Conservation (phyloP, 2,329 filamentous ascomycete genomes). For the Fusarium camptoceras region DNA sequence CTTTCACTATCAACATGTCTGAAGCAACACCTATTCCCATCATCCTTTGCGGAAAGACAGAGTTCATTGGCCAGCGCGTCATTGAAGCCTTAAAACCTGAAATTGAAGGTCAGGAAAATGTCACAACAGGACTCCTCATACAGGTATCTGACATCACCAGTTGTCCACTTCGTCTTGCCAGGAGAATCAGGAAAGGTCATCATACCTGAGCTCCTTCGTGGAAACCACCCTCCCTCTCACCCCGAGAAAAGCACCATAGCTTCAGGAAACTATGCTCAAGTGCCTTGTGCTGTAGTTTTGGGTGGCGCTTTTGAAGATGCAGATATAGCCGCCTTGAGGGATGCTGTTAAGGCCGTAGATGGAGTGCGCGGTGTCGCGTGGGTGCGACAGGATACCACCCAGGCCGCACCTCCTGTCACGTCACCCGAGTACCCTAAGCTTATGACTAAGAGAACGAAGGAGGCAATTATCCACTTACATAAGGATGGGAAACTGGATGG, state of each 20-base stretch:
- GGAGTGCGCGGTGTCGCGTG: slow-evolving; percentile 11
- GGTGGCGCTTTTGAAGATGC: slow-evolving; percentile 24
- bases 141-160: background rate
- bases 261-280: slow-evolving; percentile 1
- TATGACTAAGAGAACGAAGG: slow-evolving; percentile 27
- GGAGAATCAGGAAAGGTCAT: slow-evolving; percentile 25
- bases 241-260: slow-evolving; percentile 15
- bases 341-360: slow-evolving; percentile 5
- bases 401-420: slow-evolving; percentile 13
- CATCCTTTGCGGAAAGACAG: slow-evolving; percentile 32
- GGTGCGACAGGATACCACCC: slow-evolving; percentile 20
- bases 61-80: slow-evolving; percentile 15
- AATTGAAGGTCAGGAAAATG: slow-evolving; percentile 10
- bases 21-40: slow-evolving; percentile 10
- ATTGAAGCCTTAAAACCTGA: slow-evolving; percentile 27
- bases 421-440: slow-evolving; percentile 26
- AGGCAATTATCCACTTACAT: slow-evolving; percentile 17
- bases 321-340: slow-evolving; percentile 1
- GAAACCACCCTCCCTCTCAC: background rate
- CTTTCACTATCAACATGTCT: background rate
- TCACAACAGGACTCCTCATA: too few species aligned
- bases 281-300: slow-evolving; percentile 11
- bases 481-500: slow-evolving; percentile 18
- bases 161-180: slow-evolving; percentile 27
- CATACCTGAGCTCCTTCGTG: slow-evolving; percentile 8